Evolutionary conservation across 495 filamentous ascomycete species (phyloP).

Genomic region (Podospora sp.): DNA sequence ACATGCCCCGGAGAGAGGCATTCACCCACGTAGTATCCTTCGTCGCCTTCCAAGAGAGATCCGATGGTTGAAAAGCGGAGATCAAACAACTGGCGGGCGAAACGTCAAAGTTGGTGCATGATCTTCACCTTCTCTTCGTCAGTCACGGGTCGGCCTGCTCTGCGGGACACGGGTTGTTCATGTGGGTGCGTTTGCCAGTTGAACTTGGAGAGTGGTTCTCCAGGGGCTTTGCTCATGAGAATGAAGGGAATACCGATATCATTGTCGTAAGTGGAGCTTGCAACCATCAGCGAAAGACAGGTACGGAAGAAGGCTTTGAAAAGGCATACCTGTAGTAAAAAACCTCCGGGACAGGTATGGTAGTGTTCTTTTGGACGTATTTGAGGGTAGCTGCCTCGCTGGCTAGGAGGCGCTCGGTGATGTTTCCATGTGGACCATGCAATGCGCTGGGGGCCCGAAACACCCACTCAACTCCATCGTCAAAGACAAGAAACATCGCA

Average conservation of each 20-base stretch:
- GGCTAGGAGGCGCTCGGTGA: slow-evolving; percentile 11
- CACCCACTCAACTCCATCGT: slow-evolving; percentile 12
- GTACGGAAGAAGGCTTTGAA: background rate
- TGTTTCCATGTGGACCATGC: background rate
- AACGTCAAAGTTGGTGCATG: slow-evolving; percentile 26
- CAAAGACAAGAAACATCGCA: slow-evolving; percentile 11
- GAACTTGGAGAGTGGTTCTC: slow-evolving; percentile 20
- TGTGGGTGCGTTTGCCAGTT: slow-evolving; percentile 15
- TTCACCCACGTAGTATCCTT: slow-evolving; percentile 5
- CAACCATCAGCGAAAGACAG: background rate
- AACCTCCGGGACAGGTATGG: slow-evolving; percentile 5
- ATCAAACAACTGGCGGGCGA: slow-evolving; percentile 20
- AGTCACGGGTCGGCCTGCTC: slow-evolving; percentile 11
- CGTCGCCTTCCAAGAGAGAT: slow-evolving; percentile 24
- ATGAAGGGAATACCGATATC: slow-evolving; percentile 27
- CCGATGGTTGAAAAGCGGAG: slow-evolving; percentile 25
- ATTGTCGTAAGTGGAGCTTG: slow-evolving; percentile 35
- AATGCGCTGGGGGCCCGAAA: slow-evolving; percentile 11
- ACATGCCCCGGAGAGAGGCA: slow-evolving; percentile 15
- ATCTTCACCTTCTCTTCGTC: slow-evolving; percentile 25
- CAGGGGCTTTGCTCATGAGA: slow-evolving; percentile 27
- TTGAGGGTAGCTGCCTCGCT: slow-evolving; percentile 13
- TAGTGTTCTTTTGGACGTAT: slow-evolving; percentile 6
- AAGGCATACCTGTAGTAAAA: slow-evolving; percentile 7
- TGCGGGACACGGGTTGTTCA: background rate